Evolutionary conservation across 2,329 filamentous ascomycete species (phyloP), one percentile per base, ranked within the genome.

Genomic region (Orbilia quercus): DNA sequence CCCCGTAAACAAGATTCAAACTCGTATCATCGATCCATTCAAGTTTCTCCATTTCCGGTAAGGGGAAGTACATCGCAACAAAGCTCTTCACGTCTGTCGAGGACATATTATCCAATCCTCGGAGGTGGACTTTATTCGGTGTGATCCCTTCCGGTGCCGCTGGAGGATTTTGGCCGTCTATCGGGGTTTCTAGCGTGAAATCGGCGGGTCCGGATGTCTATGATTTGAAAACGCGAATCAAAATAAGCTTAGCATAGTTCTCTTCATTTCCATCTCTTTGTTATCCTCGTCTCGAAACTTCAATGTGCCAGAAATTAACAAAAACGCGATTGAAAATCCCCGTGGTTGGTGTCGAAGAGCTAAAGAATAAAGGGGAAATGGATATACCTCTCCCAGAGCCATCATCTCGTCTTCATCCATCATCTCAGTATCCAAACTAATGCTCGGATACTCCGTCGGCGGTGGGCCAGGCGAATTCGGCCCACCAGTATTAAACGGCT

Each of bases 21-120:
- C 92, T 94, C 5, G 87, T 89, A 80, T 99, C 95, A 80, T 98
- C 91, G 76, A 99, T 92, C 95, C 95, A 99, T 82, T 98, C 92
- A 75, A 97, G 84, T 23, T 86, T 85, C 64, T 86, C 83, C 65
- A 88, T 83, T 58, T 82, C 79, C 63, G 84, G 83, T 12, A 81
- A 80, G 36, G 84, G 82, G 78, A 86, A 92, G 80, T 95, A 86
- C 75, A 91, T 85, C 51, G 84, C 81, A 7, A 91, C 87, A 77
- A 92, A 97, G 70, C 85, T 84, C 77, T 90, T 89, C 77, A 98
- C 89, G 75, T 96, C 88, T 63, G 88, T 85, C 25, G 92, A 92
- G 31, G 90, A 91, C 79, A 98, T 83, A 45, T 89, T 87, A 78
- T 96, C 90, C 2, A 98, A 85, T 18, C 94, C 94, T 71, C 88